Evolutionary conservation across 352 stramenopile genomes (phyloP), one percentile per base, ranked within the genome.

Genomic region (Pythium guiyangense): DNA sequence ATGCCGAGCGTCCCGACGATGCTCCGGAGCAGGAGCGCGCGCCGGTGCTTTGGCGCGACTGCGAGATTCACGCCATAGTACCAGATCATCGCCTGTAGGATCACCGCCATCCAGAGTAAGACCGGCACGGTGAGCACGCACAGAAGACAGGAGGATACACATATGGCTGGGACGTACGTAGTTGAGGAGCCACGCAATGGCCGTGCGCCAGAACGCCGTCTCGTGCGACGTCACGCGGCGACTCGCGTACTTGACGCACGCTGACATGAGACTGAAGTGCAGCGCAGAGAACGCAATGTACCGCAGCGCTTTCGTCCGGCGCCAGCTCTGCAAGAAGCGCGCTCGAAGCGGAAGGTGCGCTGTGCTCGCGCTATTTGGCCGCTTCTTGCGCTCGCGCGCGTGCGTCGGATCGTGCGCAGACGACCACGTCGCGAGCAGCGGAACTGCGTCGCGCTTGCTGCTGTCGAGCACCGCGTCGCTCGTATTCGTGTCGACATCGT

Each of bases 191-290:
- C 74, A 73, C 2, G 71, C 73, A 25, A 90, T 60, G 17, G 66
- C 54, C 29, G 77, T 77, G 22, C 77, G 70, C 80, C 80, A 90
- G 37, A 90, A 82, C 2, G 79, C 71, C 0, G 63, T 72, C 53
- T 87, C 74, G 37, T 87, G 73, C 4, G 80, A 86, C n/a, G 69
- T 68, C n/a, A 86, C 57, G 27, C 64, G 54, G 17, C 69, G 62
- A 31, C 74, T 84, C 9, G 74, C 70, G 43, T 71, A 82, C 57
- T 90, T 90, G 64, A 88, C 66, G 59, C 77, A 84, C 26, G 66
- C 71, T 1, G 77, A 87, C 34, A 81, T 78, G 55, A 86, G 66
- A 44, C 80, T 90, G 47, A 87, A 86, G 59, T 77, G 83, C 51
- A 88, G 60, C 0, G 75, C 71, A 0, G 79, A 63, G 27, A 81